Conservation (phyloP, 1,139 yeast genomes). For the Kurtzmaniella quercitrusa region DNA sequence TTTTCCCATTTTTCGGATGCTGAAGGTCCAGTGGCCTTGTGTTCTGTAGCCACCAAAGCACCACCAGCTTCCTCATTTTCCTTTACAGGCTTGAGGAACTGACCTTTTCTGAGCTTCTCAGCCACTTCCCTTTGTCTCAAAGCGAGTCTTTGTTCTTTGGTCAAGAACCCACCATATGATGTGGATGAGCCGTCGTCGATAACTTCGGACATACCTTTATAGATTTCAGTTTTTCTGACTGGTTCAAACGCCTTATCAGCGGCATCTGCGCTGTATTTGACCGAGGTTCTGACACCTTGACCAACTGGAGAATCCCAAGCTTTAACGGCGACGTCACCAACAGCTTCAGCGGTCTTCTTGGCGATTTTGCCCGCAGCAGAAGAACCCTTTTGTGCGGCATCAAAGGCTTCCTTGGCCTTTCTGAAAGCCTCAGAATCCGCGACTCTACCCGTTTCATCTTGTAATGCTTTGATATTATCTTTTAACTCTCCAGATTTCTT, state of each 20-base stretch:
- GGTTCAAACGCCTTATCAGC: conserved; percentile 92
- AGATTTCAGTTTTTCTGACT: conserved; percentile 83
- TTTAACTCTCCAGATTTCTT: conserved; percentile 86
- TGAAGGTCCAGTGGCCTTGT: conserved; percentile 70
- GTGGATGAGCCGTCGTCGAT: conserved; percentile 89
- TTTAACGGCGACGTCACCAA: conserved; percentile 82
- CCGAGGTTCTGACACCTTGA: conserved; percentile 79
- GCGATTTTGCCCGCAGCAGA: conserved; percentile 83
- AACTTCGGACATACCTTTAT: conserved; percentile 83
- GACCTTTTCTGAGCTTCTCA: conserved; percentile 46
- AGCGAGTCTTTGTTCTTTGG: conserved; percentile 74
- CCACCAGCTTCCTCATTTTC: conserved; percentile 87
- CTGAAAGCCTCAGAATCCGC: conserved; percentile 94
- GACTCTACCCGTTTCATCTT: conserved; percentile 93
- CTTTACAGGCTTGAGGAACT: conserved; percentile 60
- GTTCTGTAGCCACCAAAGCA: conserved; percentile 77
- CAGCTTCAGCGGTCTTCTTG: conserved; percentile 88
- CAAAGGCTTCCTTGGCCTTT: conserved; percentile 90
- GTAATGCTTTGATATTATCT: conserved; percentile 88
- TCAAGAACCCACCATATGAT: conserved; percentile 88
- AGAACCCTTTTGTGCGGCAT: conserved; percentile 74
- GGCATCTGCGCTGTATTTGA: conserved; percentile 72
- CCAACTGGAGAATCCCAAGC: conserved; percentile 98
- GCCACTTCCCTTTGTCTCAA: conserved; percentile 69
- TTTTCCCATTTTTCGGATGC: conserved; percentile 65